Conservation (phyloP, 257 asterid species). For the Ocimum tenuiflorum region DNA sequence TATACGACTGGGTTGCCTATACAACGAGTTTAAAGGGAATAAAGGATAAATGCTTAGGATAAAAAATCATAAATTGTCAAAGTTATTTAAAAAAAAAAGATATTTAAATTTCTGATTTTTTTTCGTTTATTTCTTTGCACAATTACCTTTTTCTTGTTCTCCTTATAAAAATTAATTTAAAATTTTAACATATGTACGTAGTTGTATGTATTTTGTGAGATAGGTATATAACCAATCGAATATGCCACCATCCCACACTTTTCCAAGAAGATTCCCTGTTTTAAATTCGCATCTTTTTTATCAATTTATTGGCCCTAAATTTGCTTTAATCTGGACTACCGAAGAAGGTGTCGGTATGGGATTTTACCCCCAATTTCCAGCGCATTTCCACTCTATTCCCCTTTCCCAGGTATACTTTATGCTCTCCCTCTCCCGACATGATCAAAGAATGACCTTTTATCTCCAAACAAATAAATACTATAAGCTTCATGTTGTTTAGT, state of each 20-base stretch:
- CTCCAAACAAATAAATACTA: not conserved
- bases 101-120: no score
- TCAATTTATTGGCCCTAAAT: conserved; percentile 10
- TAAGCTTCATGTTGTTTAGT: not conserved
- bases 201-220: not conserved
- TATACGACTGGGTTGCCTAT: no score
- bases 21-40: no score
- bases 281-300: conserved; percentile 33
- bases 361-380: not conserved
- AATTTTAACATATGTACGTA: not conserved
- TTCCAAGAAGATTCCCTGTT: conserved; percentile 27
- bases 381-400: conserved; percentile 11
- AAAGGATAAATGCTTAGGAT: no score
- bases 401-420: conserved; percentile 19
- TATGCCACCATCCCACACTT: conserved; percentile 19
- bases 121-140: no score
- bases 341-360: not conserved
- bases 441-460: not conserved
- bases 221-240: conserved; percentile 18
- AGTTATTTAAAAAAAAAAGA: no score
- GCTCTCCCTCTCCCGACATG: not conserved
- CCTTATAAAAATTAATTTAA: not conserved
- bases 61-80: no score
- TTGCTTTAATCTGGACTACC: conserved; percentile 14
- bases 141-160: no score